phyloP scores from a whole-genome alignment of 306 rosid genomes.

The Carpinus fangiana region DNA sequence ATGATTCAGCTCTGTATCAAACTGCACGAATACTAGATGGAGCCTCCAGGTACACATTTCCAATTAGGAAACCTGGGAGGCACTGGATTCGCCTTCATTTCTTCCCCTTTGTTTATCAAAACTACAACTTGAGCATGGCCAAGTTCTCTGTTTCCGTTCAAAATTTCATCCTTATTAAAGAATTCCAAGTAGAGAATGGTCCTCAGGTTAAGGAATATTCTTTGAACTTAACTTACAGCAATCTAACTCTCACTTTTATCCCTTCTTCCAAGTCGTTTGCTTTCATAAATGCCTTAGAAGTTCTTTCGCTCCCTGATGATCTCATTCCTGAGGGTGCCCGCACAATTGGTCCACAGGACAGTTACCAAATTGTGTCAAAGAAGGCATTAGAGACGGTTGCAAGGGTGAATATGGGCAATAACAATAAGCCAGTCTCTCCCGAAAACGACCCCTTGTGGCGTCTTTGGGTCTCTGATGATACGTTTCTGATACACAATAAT shows the following conservation, averaged over 20 bases:
- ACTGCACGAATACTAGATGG: constrained; percentile 54
- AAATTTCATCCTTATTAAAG: constrained; percentile 45
- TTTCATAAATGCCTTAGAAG: constrained; percentile 67
- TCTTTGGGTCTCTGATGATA: constrained; percentile 56
- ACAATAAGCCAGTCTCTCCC: constrained; percentile 36
- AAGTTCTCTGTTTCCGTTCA: constrained; percentile 72
- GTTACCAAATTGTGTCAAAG: constrained; percentile 24
- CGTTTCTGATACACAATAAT: constrained; percentile 24
- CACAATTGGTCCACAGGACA: constrained; percentile 28
- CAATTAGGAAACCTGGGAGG: constrained; percentile 46
- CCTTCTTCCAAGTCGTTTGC: constrained; percentile 60
- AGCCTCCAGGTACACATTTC: constrained; percentile 54
- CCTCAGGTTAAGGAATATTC: constrained; percentile 49
- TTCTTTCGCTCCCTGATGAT: constrained; percentile 51
- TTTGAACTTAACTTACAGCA: constrained; percentile 39
- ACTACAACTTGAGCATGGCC: constrained; percentile 48
- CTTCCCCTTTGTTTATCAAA: constrained; percentile 42
- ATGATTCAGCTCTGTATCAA: constrained; percentile 38
- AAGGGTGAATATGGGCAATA: constrained; percentile 73
- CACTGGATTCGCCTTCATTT: constrained; percentile 72
- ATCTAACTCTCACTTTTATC: constrained; percentile 49
- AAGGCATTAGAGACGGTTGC: constrained; percentile 55
- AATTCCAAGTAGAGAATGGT: constrained; percentile 32
- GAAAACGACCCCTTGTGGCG: constrained; percentile 52
- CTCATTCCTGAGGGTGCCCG: constrained; percentile 42